Evolutionary conservation across 768 basidiomycete species (phyloP), one percentile per base, ranked within the genome.

Genomic region (Baorangia bicolor): DNA sequence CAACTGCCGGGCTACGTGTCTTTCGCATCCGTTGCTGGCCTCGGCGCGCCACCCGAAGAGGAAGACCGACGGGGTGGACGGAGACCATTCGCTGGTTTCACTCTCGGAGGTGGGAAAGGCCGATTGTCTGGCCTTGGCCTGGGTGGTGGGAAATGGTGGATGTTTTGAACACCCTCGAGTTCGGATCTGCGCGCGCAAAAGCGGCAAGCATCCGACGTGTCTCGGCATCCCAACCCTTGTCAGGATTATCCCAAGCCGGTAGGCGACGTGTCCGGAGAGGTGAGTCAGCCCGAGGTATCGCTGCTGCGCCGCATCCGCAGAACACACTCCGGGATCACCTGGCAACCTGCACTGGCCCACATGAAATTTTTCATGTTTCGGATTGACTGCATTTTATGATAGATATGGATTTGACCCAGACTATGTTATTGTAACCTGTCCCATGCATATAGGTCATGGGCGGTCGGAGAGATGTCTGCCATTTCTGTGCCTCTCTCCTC

Each of bases 1-100:
- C 70, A 77, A 33, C 78, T 83, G 30, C 76, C 81, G 16, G 87
- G 87, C 2, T 88, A 88, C 59, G 83, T 88, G 34, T 81, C 80
- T n/a, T 88, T 88, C 53, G 77, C 83, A 38, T 80, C 77, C 46
- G 78, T 88, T 11, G 85, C 85, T 70, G 87, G 87, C 23, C 75
- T 88, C 9, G 87, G 87, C 1, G 75, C 74, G 21, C 87, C 87
- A 16, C 78, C 83, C 1, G 80, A 77, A 25, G 70, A 71, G 35
- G 74, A 76, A 45, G 78, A 77, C 18, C 70, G 68, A 50, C 62
- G 63, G 61, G 4, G 63, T 64, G 49, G 57, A 53, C 59, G 66
- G 49, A 55, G 59, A 62, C 49, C 71, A 46, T 20, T 50, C 2
- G 10, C 49, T 3, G 43, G 56, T 27, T 58, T 70, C 46, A 37